Evolutionary conservation across 345 rosid species (phyloP), one percentile per base, ranked within the genome.

Genomic region (Populus davidiana): DNA sequence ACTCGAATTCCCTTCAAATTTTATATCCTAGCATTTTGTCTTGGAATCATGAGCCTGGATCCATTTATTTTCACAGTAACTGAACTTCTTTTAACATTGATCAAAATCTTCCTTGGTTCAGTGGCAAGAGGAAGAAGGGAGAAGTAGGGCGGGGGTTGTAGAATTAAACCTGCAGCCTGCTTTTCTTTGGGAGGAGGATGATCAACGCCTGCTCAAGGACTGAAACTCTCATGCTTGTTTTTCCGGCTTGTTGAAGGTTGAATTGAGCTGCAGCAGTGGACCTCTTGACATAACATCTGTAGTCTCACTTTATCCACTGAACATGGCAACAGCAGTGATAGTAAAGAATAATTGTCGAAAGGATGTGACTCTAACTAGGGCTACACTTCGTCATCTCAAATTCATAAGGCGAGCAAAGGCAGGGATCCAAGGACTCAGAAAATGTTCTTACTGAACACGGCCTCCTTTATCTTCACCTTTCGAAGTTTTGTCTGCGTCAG

Each of bases 381-480:
- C 95, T 35, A 91, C 91, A 50, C 87, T 93, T 23, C 88, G 97
- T 87, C 90, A 91, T 83, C 77, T 94, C 76, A 86, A 81, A 66
- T 90, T 91, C 77, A 93, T 83, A 74, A 89, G 77, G 76, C 85
- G 97, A 39, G 82, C 80, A 12, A 82, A 85, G 52, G 77, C 97
- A 0, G 98, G 84, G 2, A 87, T 94, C 23, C 85, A 89, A 78
- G 97, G 95, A 29, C 91, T 93, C 31, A 66, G 77, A 21, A 88
- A 89, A 49, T 91, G 97, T 68, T 81, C 88, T 67, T 94, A 91
- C 79, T 89, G 91, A 78, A 77, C 88, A 1, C 85, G 73, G 36
- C 95, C 97, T 69, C 98, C 98, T 43, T 78, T 88, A 25, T 78
- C 97, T 33, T 91, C 98, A 0, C 92, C 93, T 14, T 93, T 91